Evolutionary conservation across 306 rosid genomes (phyloP).

Genomic region (Dalbergia cochinchinensis): DNA sequence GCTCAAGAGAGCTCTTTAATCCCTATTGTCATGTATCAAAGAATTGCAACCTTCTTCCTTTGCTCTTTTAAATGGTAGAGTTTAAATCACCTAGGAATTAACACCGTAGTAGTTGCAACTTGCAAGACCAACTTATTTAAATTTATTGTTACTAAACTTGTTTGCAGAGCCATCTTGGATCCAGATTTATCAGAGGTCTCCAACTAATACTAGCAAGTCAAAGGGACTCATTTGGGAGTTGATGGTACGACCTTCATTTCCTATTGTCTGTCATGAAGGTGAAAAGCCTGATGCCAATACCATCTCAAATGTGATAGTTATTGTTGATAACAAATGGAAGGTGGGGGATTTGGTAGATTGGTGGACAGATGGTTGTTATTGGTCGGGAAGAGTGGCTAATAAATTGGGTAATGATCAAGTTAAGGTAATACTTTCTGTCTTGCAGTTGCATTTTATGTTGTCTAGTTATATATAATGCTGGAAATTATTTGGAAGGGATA

Average conservation of each 20-base stretch:
- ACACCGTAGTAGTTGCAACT: neutral
- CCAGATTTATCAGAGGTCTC: conserved; percentile 62
- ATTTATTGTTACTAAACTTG: conserved; percentile 38
- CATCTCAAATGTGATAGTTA: conserved; percentile 57
- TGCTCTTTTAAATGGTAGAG: conserved; percentile 3
- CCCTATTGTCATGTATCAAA: neutral
- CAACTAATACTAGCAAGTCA: conserved; percentile 1
- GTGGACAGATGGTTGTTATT: conserved; percentile 72
- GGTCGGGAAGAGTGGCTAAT: conserved; percentile 74
- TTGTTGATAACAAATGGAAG: conserved; percentile 63
- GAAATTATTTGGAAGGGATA: conserved; percentile 1
- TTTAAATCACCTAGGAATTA: conserved; percentile 2
- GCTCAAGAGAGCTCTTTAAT: conserved; percentile 11
- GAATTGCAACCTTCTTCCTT: neutral
- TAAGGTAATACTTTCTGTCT: conserved; percentile 60
- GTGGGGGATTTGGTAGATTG: conserved; percentile 94
- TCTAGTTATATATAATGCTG: conserved; percentile 4
- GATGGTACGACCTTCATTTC: conserved; percentile 84
- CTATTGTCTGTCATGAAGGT: conserved; percentile 57
- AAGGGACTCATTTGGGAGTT: conserved; percentile 46
- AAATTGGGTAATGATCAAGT: conserved; percentile 57
- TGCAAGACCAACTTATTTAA: conserved; percentile 10
- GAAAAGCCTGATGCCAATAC: conserved; percentile 57
- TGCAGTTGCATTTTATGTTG: neutral
- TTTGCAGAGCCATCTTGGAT: conserved; percentile 64